phyloP scores from a whole-genome alignment of 306 rosid species.

The Quercus suber region DNA sequence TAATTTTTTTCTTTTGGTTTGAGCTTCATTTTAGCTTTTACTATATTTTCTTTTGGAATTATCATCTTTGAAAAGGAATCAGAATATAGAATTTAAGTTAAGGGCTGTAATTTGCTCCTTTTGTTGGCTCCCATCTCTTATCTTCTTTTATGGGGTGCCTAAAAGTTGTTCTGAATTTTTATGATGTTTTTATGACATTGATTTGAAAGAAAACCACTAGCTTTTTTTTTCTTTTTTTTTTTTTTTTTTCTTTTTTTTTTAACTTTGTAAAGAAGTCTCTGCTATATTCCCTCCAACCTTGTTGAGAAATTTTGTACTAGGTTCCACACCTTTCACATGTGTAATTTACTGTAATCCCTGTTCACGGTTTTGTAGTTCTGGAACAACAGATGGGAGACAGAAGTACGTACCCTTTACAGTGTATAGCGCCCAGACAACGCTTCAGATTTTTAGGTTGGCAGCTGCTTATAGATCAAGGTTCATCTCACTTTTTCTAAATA shows the following conservation, averaged over 20 bases:
- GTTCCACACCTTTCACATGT: neutral
- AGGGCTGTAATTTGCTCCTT: slow-evolving; percentile 11
- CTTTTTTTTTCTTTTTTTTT: neutral
- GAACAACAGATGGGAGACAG: slow-evolving; percentile 93
- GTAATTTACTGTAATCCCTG: neutral
- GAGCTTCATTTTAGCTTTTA: too few species aligned
- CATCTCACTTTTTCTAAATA: neutral
- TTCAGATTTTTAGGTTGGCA: slow-evolving; percentile 75
- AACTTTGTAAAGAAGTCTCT: neutral
- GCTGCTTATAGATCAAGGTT: slow-evolving; percentile 93
- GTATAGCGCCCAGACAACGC: slow-evolving; percentile 89
- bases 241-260: too few species aligned
- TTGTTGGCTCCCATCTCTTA: neutral
- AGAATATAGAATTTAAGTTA: slow-evolving; percentile 19
- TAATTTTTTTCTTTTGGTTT: too few species aligned
- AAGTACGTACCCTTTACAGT: slow-evolving; percentile 80
- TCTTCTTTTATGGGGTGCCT: slow-evolving; percentile 1
- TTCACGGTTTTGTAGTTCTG: slow-evolving; percentile 55
- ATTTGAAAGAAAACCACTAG: neutral
- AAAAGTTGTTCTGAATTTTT: neutral
- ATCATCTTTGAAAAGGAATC: slow-evolving; percentile 8
- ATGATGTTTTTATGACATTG: neutral
- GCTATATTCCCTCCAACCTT: too few species aligned
- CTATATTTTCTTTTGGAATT: neutral
- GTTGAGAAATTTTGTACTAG: neutral